phyloP scores from a whole-genome alignment of 768 basidiomycete species.

The Agrocybe praecox region DNA sequence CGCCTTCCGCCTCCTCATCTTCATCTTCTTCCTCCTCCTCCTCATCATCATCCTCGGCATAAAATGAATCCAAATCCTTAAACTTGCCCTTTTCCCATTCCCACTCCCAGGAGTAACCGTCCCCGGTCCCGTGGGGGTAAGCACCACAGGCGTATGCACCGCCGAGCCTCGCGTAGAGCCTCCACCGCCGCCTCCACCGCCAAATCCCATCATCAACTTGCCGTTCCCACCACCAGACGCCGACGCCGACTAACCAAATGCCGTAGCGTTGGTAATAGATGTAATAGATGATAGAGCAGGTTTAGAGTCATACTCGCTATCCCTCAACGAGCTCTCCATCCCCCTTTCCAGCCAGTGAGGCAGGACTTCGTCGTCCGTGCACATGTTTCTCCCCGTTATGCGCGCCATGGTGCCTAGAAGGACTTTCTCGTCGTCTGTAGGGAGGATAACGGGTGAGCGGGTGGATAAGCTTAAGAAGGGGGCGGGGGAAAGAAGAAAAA shows the following conservation, averaged over 20 bases:
- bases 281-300: constrained; percentile 31
- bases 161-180: constrained; percentile 18
- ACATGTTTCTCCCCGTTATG: constrained; percentile 58
- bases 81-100: constrained; percentile 44
- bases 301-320: constrained; percentile 57
- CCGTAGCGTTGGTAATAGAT: constrained; percentile 34
- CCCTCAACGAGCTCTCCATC: constrained; percentile 76
- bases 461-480: background rate
- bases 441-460: background rate
- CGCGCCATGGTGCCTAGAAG: constrained; percentile 69
- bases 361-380: constrained; percentile 38
- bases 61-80: constrained; percentile 78
- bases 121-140: constrained; percentile 55
- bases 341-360: constrained; percentile 92
- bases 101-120: constrained; percentile 46
- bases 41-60: constrained; percentile 50
- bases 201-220: constrained; percentile 22
- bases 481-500: background rate
- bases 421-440: constrained; percentile 38
- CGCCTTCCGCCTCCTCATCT: constrained; percentile 22
- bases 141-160: constrained; percentile 47
- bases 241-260: constrained; percentile 44
- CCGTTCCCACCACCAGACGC: constrained; percentile 9
- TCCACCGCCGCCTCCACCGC: too few relatives aligned
- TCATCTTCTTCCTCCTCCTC: constrained; percentile 30